These are phyloP conservation scores for Apium graveolens DNA, from an alignment of 129 eudicot genomes.

Conservation along the genomic window DNA sequence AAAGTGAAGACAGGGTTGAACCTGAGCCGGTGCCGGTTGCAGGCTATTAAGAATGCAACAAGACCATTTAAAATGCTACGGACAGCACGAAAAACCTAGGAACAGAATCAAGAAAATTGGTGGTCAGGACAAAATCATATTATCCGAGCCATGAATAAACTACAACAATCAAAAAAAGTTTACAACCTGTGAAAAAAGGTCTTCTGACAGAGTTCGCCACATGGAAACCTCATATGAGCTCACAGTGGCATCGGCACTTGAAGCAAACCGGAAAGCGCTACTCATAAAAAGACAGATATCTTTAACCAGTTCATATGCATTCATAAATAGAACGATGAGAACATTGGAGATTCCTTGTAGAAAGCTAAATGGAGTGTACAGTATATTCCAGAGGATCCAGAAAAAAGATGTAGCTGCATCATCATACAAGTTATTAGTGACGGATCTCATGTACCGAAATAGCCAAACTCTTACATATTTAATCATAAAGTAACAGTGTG, in stretches of 20 bases:
- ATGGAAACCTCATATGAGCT: constrained; percentile 59
- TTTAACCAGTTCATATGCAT: constrained; percentile 33
- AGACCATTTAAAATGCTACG: constrained; percentile 85
- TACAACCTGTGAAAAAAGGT: constrained; percentile 76
- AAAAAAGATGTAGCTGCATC: constrained; percentile 55
- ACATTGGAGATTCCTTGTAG: constrained; percentile 41
- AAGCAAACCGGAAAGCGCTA: constrained; percentile 41
- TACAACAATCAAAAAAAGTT: not conserved
- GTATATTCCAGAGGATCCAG: constrained; percentile 48
- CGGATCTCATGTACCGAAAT: not conserved
- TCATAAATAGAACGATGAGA: constrained; percentile 30
- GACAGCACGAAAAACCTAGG: constrained; percentile 78
- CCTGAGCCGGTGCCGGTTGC: constrained; percentile 98
- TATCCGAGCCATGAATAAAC: not conserved
- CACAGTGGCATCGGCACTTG: constrained; percentile 56
- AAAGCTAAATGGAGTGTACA: constrained; percentile 61
- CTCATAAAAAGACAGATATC: constrained; percentile 45
- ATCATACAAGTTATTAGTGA: constrained; percentile 8
- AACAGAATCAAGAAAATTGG: constrained; percentile 1
- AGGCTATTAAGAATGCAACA: constrained; percentile 81
- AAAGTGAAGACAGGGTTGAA: constrained; percentile 8
- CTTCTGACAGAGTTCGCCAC: constrained; percentile 90
- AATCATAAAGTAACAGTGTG: not conserved
- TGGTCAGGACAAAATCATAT: not conserved
- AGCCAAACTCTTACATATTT: not conserved